Evolutionary conservation across 495 filamentous ascomycete species (phyloP), one percentile per base, ranked within the genome.

Genomic region (Penicillium tannophilum): DNA sequence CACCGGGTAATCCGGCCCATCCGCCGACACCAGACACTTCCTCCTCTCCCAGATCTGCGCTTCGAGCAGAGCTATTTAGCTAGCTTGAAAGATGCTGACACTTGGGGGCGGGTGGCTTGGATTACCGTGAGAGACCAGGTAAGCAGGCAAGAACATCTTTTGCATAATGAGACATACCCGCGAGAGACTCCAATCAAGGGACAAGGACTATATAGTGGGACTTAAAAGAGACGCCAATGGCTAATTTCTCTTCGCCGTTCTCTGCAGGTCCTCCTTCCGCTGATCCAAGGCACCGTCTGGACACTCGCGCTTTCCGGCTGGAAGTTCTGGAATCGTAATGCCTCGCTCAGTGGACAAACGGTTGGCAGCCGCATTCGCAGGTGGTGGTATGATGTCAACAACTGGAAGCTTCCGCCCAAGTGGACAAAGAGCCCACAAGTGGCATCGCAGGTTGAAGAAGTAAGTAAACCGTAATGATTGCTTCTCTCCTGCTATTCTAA

Each of bases 51-150:
- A 2, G 94, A 98, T 73, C 75, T 98, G 62, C 82, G 94, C 51
- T 98, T 98, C 72, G 94, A 98, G 78, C 94, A 98, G 82, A 96
- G 92, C 76, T 98, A 98, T 68, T 79, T 98, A 42, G 87, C 87
- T 48, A 93, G 91, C 70, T 85, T 98, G 54, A 83, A 85, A 62
- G 78, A 82, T 50, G 90, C 90, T 20, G 82, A 94, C 56, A 86
- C 84, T 26, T 90, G 84, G 86, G 85, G 87, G 73, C 84, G 83
- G 60, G 82, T 98, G 36, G 82, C 81, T 24, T 90, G 85, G 82
- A 93, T 98, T 60, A 98, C 94, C 19, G 68, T 88, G 48, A 75
- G 91, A 65, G 94, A 98, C 73, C 93, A 98, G 84, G 89, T 95
- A 71, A 70, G 59, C n/a, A 43, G 10, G 28, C 26, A 17, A 23